Evolutionary conservation across 176 grass and related monocot species (phyloP).

Genomic region (Poa annua): DNA sequence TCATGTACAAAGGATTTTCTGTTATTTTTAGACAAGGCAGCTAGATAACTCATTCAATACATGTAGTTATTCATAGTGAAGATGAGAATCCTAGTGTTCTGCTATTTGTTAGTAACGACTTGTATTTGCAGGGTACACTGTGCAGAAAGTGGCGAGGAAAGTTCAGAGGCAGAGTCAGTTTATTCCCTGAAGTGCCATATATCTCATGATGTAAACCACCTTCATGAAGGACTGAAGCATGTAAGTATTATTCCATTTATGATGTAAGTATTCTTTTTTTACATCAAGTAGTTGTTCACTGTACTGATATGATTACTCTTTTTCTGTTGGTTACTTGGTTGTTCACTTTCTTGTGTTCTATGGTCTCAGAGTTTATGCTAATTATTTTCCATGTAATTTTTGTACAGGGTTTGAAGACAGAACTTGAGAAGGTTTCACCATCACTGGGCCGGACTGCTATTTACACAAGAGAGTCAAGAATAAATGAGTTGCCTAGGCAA

Average conservation of each 20-base stretch:
- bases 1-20: conserved; percentile 28
- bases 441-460: conserved; percentile 69
- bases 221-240: conserved; percentile 95
- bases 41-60: conserved; percentile 21
- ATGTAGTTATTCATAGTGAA: background rate
- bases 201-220: conserved; percentile 98
- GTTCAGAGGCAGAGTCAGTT: conserved; percentile 78
- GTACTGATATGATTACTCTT: conserved; percentile 23
- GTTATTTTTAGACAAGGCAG: background rate
- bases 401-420: conserved; percentile 85
- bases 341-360: conserved; percentile 33
- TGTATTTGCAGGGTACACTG: conserved; percentile 81
- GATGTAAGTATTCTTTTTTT: background rate
- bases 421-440: conserved; percentile 93
- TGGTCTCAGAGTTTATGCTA: conserved; percentile 18
- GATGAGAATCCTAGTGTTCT: background rate
- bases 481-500: conserved; percentile 84
- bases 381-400: conserved; percentile 43
- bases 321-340: background rate
- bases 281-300: conserved; percentile 11
- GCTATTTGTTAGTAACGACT: conserved; percentile 32
- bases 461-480: conserved; percentile 85
- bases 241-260: conserved; percentile 51
- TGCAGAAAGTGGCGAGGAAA: conserved; percentile 96
- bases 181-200: conserved; percentile 98